A percentile compares a stretch with the other conserved stretches of the same genome.
Evolutionary conservation across 2,329 filamentous ascomycete genomes (phyloP).

Genomic region (Colletotrichum chlorophyti): DNA sequence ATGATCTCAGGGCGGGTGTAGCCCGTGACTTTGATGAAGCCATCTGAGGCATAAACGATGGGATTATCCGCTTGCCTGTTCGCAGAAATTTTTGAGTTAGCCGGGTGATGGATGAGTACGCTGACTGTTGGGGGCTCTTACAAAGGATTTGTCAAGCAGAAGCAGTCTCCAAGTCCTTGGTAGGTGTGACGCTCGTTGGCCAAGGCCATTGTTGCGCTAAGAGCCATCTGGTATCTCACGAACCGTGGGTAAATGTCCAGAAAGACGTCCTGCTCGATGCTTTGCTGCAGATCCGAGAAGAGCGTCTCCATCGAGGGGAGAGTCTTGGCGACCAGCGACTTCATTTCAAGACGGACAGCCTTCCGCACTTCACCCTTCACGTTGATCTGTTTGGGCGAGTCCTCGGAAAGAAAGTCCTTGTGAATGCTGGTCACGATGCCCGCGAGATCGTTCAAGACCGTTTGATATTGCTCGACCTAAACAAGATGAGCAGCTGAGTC

Average conservation of each 20-base stretch:
- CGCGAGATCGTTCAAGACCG: conserved; percentile 45
- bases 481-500: conserved; percentile 31
- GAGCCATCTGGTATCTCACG: conserved; percentile 57
- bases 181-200: conserved; percentile 46
- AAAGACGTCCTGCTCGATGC: conserved; percentile 51
- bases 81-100: conserved; percentile 29
- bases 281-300: conserved; percentile 50
- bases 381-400: conserved; percentile 46
- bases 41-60: conserved; percentile 56
- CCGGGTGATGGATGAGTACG: too few relatives aligned
- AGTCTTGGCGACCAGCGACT: conserved; percentile 49
- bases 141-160: conserved; percentile 61
- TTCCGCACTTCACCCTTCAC: conserved; percentile 48
- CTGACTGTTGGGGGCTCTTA: conserved; percentile 3
- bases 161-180: conserved; percentile 63
- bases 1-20: conserved; percentile 55
- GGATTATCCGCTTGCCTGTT: conserved; percentile 56
- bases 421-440: conserved; percentile 44
- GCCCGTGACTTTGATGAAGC: conserved; percentile 58
- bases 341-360: conserved; percentile 52
- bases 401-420: conserved; percentile 35
- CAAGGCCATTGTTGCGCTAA: conserved; percentile 53
- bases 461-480: conserved; percentile 50
- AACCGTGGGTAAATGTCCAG: conserved; percentile 59
- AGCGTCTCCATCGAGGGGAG: conserved; percentile 54